Conservation (phyloP, 306 rosid genomes). For the Prunus fruticosa region DNA sequence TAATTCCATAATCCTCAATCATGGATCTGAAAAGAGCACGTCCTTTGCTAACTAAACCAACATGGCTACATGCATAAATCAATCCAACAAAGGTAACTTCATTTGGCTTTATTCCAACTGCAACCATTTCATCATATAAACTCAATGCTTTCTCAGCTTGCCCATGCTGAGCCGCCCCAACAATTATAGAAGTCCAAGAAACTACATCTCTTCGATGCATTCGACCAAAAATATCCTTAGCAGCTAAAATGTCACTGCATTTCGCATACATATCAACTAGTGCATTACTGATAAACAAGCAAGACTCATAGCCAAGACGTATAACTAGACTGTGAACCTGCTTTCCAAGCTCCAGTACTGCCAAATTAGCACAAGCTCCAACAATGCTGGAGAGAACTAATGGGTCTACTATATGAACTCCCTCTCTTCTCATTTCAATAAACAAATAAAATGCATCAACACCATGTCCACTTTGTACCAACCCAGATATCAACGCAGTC, state of each 20-base stretch:
- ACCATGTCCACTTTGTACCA: conserved; percentile 77
- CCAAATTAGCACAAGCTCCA: conserved; percentile 77
- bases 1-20: conserved; percentile 53
- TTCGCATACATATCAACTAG: conserved; percentile 87
- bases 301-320: conserved; percentile 68
- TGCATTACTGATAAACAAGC: conserved; percentile 75
- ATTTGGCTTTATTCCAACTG: conserved; percentile 59
- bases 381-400: conserved; percentile 75
- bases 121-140: conserved; percentile 67
- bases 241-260: conserved; percentile 74
- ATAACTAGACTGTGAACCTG: conserved; percentile 65
- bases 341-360: conserved; percentile 73
- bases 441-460: conserved; percentile 51
- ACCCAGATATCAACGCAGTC: conserved; percentile 91
- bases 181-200: conserved; percentile 94
- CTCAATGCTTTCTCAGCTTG: conserved; percentile 66
- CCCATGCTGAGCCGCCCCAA: conserved; percentile 81
- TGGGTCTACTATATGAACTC: conserved; percentile 60
- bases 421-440: conserved; percentile 65
- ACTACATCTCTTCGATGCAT: conserved; percentile 65
- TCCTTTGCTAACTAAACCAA: conserved; percentile 64
- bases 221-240: conserved; percentile 48
- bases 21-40: conserved; percentile 64
- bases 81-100: conserved; percentile 88
- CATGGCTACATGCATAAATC: conserved; percentile 85